A percentile compares a stretch with the other conserved stretches of the same genome.
phyloP scores from a whole-genome alignment of 208 protist species.

The Crithidia fasciculata region DNA sequence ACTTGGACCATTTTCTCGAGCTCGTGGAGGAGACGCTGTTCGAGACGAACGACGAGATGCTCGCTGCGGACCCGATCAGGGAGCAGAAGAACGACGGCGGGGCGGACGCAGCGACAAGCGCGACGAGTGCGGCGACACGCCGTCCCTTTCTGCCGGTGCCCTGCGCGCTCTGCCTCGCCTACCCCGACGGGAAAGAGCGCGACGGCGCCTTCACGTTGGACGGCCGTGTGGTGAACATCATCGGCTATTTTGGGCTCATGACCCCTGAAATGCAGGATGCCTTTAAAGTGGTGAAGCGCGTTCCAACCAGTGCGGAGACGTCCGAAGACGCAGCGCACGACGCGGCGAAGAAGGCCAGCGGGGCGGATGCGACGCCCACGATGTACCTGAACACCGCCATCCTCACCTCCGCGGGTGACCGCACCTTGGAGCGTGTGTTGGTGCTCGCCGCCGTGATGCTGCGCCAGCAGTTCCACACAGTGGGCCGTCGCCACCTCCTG shows the following conservation, averaged over 20 bases:
- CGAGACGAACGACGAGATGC: constrained; percentile 63
- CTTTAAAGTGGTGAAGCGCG: constrained; percentile 68
- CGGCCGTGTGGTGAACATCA: constrained; percentile 81
- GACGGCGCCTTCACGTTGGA: constrained; percentile 62
- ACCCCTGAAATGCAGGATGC: constrained; percentile 55
- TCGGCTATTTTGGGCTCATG: constrained; percentile 85
- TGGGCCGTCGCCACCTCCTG: constrained; percentile 40
- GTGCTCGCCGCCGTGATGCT: constrained; percentile 82
- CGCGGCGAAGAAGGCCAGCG: neutral
- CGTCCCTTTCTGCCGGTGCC: constrained; percentile 65
- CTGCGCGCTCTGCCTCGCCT: constrained; percentile 83
- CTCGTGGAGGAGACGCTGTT: constrained; percentile 66
- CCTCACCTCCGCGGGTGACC: constrained; percentile 78
- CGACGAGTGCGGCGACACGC: neutral
- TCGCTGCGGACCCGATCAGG: constrained; percentile 36
- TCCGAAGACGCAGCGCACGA: neutral
- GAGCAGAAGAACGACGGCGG: neutral
- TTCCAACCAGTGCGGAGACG: constrained; percentile 14
- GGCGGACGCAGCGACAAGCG: neutral
- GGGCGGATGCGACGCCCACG: neutral
- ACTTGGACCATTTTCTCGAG: constrained; percentile 77
- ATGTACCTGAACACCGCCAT: constrained; percentile 71
- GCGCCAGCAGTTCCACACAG: constrained; percentile 72
- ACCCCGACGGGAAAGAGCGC: constrained; percentile 73
- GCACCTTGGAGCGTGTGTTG: constrained; percentile 84